Evolutionary conservation across 2,329 filamentous ascomycete species (phyloP).

Genomic region (Sporothrix variecibatus): DNA sequence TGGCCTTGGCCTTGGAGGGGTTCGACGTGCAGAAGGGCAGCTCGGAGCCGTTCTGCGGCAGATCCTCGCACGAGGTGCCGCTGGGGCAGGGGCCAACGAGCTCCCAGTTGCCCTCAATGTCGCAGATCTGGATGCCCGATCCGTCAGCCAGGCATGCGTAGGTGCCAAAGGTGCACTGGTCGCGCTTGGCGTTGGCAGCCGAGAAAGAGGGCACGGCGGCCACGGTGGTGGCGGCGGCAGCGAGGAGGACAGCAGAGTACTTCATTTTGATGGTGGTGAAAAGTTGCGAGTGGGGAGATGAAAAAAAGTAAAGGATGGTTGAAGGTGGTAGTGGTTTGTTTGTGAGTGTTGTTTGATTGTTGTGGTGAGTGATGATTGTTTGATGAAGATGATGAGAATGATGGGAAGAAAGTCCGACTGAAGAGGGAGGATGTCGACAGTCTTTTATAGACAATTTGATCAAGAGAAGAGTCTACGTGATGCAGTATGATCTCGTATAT

Average conservation of each 20-base stretch:
- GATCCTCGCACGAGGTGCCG: conserved; percentile 33
- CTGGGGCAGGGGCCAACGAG: conserved; percentile 35
- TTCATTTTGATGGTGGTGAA: conserved; percentile 23
- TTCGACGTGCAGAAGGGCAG: conserved; percentile 35
- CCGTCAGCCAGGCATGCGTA: conserved; percentile 34
- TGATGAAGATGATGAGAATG: background rate
- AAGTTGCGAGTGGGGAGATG: background rate
- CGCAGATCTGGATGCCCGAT: conserved; percentile 35
- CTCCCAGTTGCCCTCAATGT: conserved; percentile 33
- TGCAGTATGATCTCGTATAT: background rate
- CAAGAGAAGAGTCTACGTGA: background rate
- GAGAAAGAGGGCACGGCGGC: conserved; percentile 21
- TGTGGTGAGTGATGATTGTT: background rate
- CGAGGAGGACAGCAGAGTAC: conserved; percentile 23
- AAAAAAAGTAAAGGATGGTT: background rate
- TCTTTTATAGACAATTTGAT: conserved; percentile 3
- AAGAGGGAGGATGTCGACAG: background rate
- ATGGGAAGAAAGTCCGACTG: background rate
- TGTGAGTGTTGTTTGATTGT: background rate
- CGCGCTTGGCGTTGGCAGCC: conserved; percentile 14
- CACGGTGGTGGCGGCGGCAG: conserved; percentile 22
- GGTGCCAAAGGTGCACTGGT: conserved; percentile 34
- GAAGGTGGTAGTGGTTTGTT: background rate
- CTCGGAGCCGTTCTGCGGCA: conserved; percentile 33
- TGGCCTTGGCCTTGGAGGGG: conserved; percentile 27